These are phyloP conservation scores for Carex kokanica DNA, from an alignment of 176 grass and related monocot species.

Conservation along the genomic window DNA sequence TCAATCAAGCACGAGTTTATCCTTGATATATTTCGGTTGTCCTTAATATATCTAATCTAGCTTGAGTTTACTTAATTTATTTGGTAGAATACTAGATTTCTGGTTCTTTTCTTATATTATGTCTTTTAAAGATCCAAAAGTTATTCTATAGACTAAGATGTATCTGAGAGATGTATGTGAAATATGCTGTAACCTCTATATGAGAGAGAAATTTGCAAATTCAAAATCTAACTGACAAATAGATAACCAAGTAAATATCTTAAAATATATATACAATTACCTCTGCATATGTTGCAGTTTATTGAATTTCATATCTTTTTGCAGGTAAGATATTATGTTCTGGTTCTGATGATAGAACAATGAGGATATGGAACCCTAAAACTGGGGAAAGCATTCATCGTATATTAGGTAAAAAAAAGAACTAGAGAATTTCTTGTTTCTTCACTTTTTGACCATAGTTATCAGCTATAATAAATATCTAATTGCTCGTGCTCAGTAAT, in stretches of 20 bases:
- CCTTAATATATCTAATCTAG: background rate
- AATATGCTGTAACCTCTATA: background rate
- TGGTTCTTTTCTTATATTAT: background rate
- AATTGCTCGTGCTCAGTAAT: background rate
- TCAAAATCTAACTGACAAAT: too few species aligned
- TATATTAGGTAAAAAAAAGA: conserved; percentile 52
- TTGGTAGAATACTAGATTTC: background rate
- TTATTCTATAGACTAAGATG: background rate
- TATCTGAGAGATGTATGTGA: background rate
- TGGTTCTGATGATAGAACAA: conserved; percentile 72
- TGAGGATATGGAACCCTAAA: conserved; percentile 92
- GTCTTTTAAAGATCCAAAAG: background rate
- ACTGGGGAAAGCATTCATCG: conserved; percentile 60
- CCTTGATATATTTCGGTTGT: background rate
- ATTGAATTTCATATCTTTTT: conserved; percentile 23
- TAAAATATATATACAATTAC: background rate
- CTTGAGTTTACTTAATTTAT: background rate
- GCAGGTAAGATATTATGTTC: conserved; percentile 85
- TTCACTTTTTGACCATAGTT: background rate
- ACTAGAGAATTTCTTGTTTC: background rate
- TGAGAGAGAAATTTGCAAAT: background rate
- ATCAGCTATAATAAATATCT: background rate
- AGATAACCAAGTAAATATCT: background rate
- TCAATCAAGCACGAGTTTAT: background rate
- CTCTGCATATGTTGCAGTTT: background rate